Percentiles rank a stretch among this genome's conserved stretches.
These are phyloP conservation scores for Helianthus tuberosus DNA, from an alignment of 129 eudicot genomes.

Conservation along the genomic window DNA sequence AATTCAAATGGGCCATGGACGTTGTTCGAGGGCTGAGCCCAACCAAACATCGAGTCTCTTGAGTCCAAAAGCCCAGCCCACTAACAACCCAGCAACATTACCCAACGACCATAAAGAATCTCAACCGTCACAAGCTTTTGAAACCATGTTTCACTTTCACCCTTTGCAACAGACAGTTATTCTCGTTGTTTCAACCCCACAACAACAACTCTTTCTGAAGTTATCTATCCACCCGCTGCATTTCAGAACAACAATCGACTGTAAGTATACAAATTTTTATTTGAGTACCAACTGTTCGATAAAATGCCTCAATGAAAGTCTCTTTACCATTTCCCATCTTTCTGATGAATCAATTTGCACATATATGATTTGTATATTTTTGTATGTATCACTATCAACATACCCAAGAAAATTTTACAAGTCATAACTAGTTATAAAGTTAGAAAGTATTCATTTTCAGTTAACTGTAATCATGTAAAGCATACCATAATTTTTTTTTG, in stretches of 20 bases:
- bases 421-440: not conserved
- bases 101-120: no score
- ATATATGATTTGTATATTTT: not conserved
- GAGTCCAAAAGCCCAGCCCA: no score
- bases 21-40: no score
- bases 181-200: not conserved
- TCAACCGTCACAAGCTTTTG: slow-evolving; percentile 4
- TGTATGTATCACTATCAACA: no score
- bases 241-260: not conserved
- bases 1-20: no score
- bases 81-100: no score
- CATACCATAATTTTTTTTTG: not conserved
- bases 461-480: not conserved
- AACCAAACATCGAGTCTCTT: no score
- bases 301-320: not conserved
- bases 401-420: no score
- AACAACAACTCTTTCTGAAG: not conserved
- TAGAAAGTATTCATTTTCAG: not conserved
- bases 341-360: no score
- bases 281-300: not conserved
- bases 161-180: not conserved
- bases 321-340: no score
- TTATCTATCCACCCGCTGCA: no score
- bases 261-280: not conserved
- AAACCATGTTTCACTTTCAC: not conserved